Evolutionary conservation across 495 filamentous ascomycete genomes (phyloP).

Genomic region (Xeromyces bisporus): DNA sequence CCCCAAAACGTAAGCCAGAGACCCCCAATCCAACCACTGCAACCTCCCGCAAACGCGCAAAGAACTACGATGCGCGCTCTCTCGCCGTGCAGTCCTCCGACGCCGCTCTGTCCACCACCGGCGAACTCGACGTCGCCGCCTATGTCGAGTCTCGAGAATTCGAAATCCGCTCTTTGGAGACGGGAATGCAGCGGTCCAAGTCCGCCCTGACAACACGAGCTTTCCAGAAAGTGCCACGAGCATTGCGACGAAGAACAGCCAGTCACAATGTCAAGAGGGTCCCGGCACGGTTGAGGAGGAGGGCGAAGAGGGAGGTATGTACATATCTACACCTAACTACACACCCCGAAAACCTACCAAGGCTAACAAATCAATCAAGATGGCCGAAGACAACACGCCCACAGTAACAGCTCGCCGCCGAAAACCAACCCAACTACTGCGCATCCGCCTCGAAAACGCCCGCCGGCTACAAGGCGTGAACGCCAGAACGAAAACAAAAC

Average conservation of each 20-base stretch:
- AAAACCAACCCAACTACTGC: slow-evolving; percentile 50
- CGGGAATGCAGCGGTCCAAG: slow-evolving; percentile 59
- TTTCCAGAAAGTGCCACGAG: slow-evolving; percentile 77
- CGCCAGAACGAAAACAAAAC: slow-evolving; percentile 34
- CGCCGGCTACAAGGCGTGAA: slow-evolving; percentile 53
- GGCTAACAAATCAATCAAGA: no score
- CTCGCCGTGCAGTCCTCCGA: slow-evolving; percentile 57
- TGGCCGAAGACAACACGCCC: slow-evolving; percentile 84
- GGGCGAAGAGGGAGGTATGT: slow-evolving; percentile 55
- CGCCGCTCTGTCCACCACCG: slow-evolving; percentile 52
- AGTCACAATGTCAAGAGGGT: slow-evolving; percentile 90
- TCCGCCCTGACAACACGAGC: slow-evolving; percentile 50
- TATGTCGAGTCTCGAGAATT: slow-evolving; percentile 71
- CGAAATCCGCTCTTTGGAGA: slow-evolving; percentile 72
- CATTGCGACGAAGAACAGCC: slow-evolving; percentile 70
- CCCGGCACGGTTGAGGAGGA: slow-evolving; percentile 54
- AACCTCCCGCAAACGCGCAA: slow-evolving; percentile 41
- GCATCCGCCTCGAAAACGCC: slow-evolving; percentile 68
- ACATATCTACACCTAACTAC: neutral
- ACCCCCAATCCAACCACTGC: slow-evolving; percentile 9
- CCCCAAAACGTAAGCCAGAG: slow-evolving; percentile 18
- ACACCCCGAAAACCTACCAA: no score
- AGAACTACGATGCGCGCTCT: slow-evolving; percentile 48
- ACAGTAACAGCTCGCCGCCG: slow-evolving; percentile 55
- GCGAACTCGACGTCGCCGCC: slow-evolving; percentile 61